Conservation (phyloP, 805 yeast species). For the Kuraishia borneana region DNA sequence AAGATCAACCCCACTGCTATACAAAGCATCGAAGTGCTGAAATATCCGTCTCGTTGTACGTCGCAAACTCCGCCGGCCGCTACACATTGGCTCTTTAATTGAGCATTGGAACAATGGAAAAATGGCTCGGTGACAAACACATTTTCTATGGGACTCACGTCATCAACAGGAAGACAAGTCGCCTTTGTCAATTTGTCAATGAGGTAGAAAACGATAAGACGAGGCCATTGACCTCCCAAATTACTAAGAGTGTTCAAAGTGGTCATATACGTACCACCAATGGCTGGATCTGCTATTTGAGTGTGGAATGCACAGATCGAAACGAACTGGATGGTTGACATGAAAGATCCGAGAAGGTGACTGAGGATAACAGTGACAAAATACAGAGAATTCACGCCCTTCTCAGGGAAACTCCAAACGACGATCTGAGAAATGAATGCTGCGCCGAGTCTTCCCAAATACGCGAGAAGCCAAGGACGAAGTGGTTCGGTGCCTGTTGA, state of each 20-base stretch:
- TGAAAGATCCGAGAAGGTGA: conserved; percentile 79
- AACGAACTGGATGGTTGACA: conserved; percentile 93
- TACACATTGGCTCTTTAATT: conserved; percentile 37
- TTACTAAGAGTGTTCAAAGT: conserved; percentile 85
- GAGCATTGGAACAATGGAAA: conserved; percentile 17
- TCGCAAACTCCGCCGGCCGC: conserved; percentile 44
- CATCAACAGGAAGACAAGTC: conserved; percentile 31
- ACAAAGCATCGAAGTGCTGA: conserved; percentile 64
- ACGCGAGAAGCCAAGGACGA: conserved; percentile 85
- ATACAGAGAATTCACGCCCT: conserved; percentile 38
- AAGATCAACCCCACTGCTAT: conserved; percentile 52
- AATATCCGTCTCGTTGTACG: conserved; percentile 70
- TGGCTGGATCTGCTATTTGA: conserved; percentile 85
- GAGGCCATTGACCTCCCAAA: conserved; percentile 97
- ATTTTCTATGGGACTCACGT: conserved; percentile 5
- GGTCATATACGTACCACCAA: conserved; percentile 98
- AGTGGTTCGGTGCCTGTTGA: conserved; percentile 69
- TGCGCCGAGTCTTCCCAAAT: conserved; percentile 66
- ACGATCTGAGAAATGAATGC: conserved; percentile 68
- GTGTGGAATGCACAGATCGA: conserved; percentile 93
- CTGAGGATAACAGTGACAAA: conserved; percentile 68
- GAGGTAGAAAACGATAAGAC: conserved; percentile 63
- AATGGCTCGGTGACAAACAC: conserved; percentile 12
- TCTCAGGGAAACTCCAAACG: conserved; percentile 60
- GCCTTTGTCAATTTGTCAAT: conserved; percentile 72